A percentile compares a stretch with the other conserved stretches of the same genome.
phyloP scores from a whole-genome alignment of 2,329 filamentous ascomycete species.

The Penicillium frequentans region DNA sequence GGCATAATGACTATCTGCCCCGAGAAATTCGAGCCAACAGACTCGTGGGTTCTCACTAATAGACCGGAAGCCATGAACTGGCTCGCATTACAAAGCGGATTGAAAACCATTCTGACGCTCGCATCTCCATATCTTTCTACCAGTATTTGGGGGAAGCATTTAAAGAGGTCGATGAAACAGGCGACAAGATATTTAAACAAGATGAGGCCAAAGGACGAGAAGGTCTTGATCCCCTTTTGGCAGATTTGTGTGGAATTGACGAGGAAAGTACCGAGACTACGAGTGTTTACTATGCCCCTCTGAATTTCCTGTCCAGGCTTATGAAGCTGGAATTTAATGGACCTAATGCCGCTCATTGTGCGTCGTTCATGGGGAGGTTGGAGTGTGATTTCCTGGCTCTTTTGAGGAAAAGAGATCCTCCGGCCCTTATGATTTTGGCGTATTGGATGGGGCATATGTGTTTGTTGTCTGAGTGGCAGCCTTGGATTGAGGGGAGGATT shows the following conservation, averaged over 20 bases:
- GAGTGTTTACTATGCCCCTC: constrained; percentile 27
- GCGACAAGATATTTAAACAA: constrained; percentile 14
- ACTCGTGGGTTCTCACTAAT: constrained; percentile 32
- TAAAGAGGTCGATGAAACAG: constrained; percentile 11
- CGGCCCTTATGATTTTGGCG: constrained; percentile 29
- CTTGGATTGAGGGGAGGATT: constrained; percentile 30
- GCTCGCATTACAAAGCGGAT: constrained; percentile 31
- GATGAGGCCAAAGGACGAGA: constrained; percentile 19
- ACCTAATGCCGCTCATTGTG: constrained; percentile 21
- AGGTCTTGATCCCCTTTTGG: constrained; percentile 25
- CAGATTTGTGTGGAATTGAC: constrained; percentile 30
- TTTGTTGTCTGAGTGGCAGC: constrained; percentile 26
- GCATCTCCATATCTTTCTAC: constrained; percentile 11
- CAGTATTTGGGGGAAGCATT: constrained; percentile 31
- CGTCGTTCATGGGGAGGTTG: constrained; percentile 29
- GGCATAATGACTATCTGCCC: constrained; percentile 26
- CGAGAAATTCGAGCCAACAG: constrained; percentile 20
- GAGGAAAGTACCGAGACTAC: constrained; percentile 19
- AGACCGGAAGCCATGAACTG: constrained; percentile 27
- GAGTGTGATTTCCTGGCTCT: constrained; percentile 26
- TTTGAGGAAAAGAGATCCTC: constrained; percentile 23
- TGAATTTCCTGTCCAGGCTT: constrained; percentile 19
- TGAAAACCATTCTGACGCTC: constrained; percentile 23
- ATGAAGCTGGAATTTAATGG: constrained; percentile 19
- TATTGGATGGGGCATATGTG: constrained; percentile 37